Conservation (phyloP, 2,329 filamentous ascomycete genomes). For the Xylariaceae sp. region DNA sequence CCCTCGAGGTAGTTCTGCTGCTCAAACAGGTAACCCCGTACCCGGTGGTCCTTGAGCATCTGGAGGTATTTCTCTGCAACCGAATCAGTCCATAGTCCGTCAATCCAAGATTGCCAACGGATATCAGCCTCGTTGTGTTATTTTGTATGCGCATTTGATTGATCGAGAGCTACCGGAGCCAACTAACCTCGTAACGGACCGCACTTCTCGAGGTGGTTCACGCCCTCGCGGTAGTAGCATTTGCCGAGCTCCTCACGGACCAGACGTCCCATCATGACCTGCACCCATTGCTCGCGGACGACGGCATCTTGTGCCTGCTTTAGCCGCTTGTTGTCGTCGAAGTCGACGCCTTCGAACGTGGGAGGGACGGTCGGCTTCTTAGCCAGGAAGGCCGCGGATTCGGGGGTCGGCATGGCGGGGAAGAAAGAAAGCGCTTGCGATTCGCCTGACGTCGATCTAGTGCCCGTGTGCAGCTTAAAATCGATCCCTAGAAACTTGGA, state of each 20-base stretch:
- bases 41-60: constrained; percentile 76
- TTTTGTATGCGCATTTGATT: constrained; percentile 5
- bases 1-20: constrained; percentile 73
- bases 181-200: constrained; percentile 78
- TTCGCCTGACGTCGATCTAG: neutral
- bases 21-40: constrained; percentile 80
- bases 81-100: constrained; percentile 22
- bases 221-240: constrained; percentile 83
- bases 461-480: neutral
- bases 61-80: constrained; percentile 70
- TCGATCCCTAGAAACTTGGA: neutral
- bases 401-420: constrained; percentile 79
- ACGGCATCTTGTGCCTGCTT: constrained; percentile 85
- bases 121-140: neutral
- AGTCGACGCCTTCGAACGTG: constrained; percentile 87
- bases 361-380: constrained; percentile 84
- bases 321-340: constrained; percentile 79
- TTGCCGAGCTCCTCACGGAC: constrained; percentile 84
- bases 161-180: neutral
- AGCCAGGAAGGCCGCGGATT: constrained; percentile 81
- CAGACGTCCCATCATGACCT: constrained; percentile 85
- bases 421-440: neutral
- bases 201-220: constrained; percentile 90
- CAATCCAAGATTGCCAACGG: neutral
- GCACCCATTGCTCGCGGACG: constrained; percentile 87